Percentiles rank a stretch among this genome's conserved stretches.
Conservation (phyloP, 2,329 filamentous ascomycete genomes). For the Mariannaea elegans region DNA sequence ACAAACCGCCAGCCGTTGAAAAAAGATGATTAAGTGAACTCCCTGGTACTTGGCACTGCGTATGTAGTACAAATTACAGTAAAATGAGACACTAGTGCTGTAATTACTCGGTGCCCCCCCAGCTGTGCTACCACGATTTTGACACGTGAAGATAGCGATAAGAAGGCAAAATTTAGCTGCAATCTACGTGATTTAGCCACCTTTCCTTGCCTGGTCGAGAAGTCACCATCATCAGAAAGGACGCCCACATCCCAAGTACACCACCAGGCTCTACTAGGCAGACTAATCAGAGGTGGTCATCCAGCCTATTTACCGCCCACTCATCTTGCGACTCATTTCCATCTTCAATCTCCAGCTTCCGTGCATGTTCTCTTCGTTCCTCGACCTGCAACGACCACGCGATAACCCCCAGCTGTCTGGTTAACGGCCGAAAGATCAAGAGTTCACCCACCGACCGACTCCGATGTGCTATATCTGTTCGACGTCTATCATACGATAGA, state of each 20-base stretch:
- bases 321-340: constrained; percentile 2
- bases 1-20: constrained; percentile 11
- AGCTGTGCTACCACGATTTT: not conserved
- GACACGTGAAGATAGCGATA: constrained; percentile 44
- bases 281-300: constrained; percentile 12
- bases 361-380: not conserved
- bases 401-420: constrained; percentile 9
- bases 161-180: constrained; percentile 34
- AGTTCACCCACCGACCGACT: constrained; percentile 19
- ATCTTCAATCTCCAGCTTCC: not conserved
- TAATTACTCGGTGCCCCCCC: not conserved
- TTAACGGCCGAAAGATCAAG: constrained; percentile 11
- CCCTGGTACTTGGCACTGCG: no score
- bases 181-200: constrained; percentile 38
- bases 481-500: constrained; percentile 4
- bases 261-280: constrained; percentile 9
- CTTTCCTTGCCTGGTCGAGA: constrained; percentile 37
- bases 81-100: not conserved
- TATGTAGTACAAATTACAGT: no score
- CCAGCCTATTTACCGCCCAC: constrained; percentile 9
- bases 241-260: constrained; percentile 11
- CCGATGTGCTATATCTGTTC: constrained; percentile 34
- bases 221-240: constrained; percentile 36
- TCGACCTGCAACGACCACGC: constrained; percentile 15
- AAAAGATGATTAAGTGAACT: not conserved